Evolutionary conservation across 2,329 filamentous ascomycete species (phyloP), one percentile per base, ranked within the genome.

Genomic region (Leptographium flavum): DNA sequence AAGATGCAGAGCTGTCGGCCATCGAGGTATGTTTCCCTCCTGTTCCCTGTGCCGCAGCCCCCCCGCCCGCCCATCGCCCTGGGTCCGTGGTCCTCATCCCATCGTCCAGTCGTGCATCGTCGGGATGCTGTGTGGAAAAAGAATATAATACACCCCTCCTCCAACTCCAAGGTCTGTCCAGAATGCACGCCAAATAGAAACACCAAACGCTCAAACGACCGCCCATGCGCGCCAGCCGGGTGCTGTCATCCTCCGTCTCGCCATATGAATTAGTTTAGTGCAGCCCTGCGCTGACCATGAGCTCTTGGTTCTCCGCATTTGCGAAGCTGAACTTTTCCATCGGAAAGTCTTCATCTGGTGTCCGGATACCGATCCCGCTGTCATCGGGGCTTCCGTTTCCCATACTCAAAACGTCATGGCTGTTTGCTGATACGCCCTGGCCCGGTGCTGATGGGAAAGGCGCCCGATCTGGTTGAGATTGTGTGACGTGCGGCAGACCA

Each of bases 281-380:
- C 43, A 60, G 47, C n/a, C 55, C 54, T 8, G 53, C 51, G 9
- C 47, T 52, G 14, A 47, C 55, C 47, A 60, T 56, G 30, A 60
- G 45, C 22, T 58, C 54, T 32, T 57, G 56, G 9, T 47, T 47
- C 3, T 57, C 54, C 5, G 48, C 45, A 1, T 50, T 51, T 1
- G 56, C 49, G 28, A 60, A 57, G 10, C 66, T 64, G 55, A 71
- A 80, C 55, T 80, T 80, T 43, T 74, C 72, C 58, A 76, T 69
- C 1, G 70, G 65, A 39, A 76, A 77, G 23, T 81, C 77, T 45
- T 81, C 77, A 44, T 81, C 78, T 1, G 77, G 76, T 5, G 76
- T 80, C 42, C 76, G 66, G 54, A 87, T 80, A 27, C 80, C 80
- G 49, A 87, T 87, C 2, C 81, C 82, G 55, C 82, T 87, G 52